These are phyloP conservation scores for Fusarium chuoi DNA, from an alignment of 2,329 filamentous ascomycete species.

Conservation along the genomic window DNA sequence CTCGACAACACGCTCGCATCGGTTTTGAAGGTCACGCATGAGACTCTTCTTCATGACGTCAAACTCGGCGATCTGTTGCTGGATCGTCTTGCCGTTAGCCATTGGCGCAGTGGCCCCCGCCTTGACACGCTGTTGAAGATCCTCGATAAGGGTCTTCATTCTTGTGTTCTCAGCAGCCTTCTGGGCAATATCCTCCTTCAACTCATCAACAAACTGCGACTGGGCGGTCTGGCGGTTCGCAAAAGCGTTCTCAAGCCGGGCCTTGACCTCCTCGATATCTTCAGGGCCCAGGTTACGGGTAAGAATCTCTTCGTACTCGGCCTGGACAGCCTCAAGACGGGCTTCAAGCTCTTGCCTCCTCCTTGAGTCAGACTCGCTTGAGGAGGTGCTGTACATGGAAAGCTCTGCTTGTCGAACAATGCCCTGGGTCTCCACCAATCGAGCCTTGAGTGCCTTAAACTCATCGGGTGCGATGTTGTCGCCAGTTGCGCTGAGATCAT, in stretches of 20 bases:
- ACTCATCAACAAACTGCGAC: constrained; percentile 76
- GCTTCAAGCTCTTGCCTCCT: constrained; percentile 81
- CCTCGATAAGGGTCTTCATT: constrained; percentile 82
- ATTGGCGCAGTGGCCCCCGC: constrained; percentile 67
- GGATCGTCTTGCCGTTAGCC: constrained; percentile 87
- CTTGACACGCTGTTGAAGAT: constrained; percentile 80
- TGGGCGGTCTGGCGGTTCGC: constrained; percentile 79
- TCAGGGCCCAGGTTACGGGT: constrained; percentile 80
- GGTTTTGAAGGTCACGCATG: constrained; percentile 98
- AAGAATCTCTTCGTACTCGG: constrained; percentile 85
- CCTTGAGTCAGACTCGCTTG: constrained; percentile 72
- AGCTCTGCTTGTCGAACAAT: constrained; percentile 93
- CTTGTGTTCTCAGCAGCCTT: constrained; percentile 85
- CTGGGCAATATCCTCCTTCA: constrained; percentile 79
- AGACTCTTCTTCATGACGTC: constrained; percentile 99
- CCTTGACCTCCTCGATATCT: constrained; percentile 87
- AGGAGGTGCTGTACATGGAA: constrained; percentile 76
- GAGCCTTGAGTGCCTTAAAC: constrained; percentile 78
- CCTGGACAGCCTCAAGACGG: constrained; percentile 77
- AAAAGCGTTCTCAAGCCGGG: constrained; percentile 80
- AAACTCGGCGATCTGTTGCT: constrained; percentile 98
- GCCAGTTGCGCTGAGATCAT: constrained; percentile 79
- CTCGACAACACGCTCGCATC: constrained; percentile 97
- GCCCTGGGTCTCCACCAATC: constrained; percentile 88
- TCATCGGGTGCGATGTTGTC: constrained; percentile 85